Base-by-base conservation (phyloP, 768 basidiomycete genomes). In the Tylopilus plumbeoviolaceoides region DNA sequence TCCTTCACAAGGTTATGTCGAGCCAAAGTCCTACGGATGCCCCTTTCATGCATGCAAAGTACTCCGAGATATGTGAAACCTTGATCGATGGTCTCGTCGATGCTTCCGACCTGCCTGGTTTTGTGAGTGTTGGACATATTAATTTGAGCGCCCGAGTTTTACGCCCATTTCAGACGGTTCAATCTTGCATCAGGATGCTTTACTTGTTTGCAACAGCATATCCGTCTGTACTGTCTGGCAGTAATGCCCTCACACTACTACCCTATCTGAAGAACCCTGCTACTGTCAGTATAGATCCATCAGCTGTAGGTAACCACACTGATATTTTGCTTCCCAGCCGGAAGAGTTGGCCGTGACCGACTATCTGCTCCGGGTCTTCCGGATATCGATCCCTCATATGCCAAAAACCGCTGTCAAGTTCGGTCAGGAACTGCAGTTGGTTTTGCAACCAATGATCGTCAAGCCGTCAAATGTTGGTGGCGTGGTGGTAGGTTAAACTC, bases 61-160 rank as follows among this genome's bases (percentile, higher is more conserved):
- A 92, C 66, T 72, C 78, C 3, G 86, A 90, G 56, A 86, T 95
- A 38, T 91, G 91, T 56, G 91, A 92, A 62, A 80, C 80, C 0
- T 69, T 98, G 55, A 92, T 98, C 44, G 90, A 93, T 64, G 84
- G 86, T 2, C 75, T 98, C 20, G 90, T 95, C 4, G 95, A 97
- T 72, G 89, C 88, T 0, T 84, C 87, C 3, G 84, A 85, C 65
- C 66, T 91, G 50, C 81, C 87, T 60, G 83, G 86, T 53, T 90
- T 89, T 57, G 87, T 90, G 63, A 62, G 86, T 78, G 11, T 46
- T 8, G 28, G 11, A 17, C 40, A 41, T 43, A 0, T n/a, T 25
- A 9, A 4, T 15, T 14, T 30, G 38, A 7, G 11, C 2, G 6
- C 17, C 4, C 9, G 28, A 33, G 23, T 20, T 25, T 45, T 12